Conservation (phyloP, 495 filamentous ascomycete genomes). For the Rusavskia elegans region DNA sequence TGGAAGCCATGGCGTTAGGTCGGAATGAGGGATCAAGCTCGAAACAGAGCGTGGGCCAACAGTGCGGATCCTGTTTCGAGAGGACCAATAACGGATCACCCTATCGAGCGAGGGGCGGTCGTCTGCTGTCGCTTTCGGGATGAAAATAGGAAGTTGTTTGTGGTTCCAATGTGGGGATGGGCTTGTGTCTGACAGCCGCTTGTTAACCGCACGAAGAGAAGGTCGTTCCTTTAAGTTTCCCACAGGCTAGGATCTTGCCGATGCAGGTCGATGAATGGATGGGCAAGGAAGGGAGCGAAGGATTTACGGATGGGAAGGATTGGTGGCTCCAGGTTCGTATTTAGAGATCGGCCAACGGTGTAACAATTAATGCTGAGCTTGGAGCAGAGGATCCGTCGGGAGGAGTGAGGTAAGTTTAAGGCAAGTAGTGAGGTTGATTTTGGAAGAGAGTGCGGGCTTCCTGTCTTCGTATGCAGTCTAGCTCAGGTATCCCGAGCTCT, state of each 20-base stretch:
- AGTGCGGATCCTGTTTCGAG: not conserved
- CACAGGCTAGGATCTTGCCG: conserved; percentile 1
- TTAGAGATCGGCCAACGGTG: not conserved
- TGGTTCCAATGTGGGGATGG: not conserved
- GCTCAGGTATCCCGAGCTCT: not conserved
- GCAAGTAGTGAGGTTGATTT: not conserved
- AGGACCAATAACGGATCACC: not conserved
- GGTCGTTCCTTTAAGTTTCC: not conserved
- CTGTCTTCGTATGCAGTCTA: not conserved
- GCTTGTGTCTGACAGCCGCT: not conserved
- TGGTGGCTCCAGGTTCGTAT: too few species aligned
- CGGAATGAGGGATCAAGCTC: conserved; percentile 4
- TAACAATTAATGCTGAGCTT: not conserved
- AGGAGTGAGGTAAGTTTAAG: not conserved
- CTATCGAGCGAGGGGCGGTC: not conserved
- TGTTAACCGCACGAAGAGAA: conserved; percentile 1
- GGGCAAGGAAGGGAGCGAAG: not conserved
- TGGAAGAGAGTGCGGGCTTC: not conserved
- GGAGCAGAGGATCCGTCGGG: not conserved
- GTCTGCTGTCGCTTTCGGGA: not conserved
- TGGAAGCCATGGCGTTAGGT: conserved; percentile 14
- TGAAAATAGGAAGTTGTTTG: not conserved
- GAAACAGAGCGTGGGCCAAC: conserved; percentile 7
- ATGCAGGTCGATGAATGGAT: not conserved
- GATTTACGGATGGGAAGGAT: not conserved